Evolutionary conservation across 192 early-diverging fungal species (phyloP), one percentile per base, ranked within the genome.

Genomic region (Tieghemiomyces parasiticus): DNA sequence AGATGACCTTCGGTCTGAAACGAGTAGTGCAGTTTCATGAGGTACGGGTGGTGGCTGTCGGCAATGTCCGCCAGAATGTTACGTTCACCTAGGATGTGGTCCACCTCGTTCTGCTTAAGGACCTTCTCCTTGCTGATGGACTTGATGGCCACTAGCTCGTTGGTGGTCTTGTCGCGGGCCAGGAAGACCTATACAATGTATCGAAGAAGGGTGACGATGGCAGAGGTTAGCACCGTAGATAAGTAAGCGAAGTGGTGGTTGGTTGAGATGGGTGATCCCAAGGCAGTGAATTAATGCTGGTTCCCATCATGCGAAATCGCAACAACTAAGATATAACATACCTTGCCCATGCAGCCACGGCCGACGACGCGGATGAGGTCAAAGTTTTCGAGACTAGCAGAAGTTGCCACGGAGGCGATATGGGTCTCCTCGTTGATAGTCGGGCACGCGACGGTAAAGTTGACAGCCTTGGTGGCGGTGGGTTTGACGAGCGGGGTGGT

Each of bases 11-110:
- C 76, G 22, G 89, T 90, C 69, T 97, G 92, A 70, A 97, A 97
- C 22, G 92, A 92, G 60, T 88, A 95, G 67, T 81, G 79, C 45
- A 97, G 77, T 63, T 87, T 89, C 63, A 97, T 91, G 61, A 95
- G 90, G 66, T 93, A 95, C 4, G 92, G 89, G 65, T 95, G 88
- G 26, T 81, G 77, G 24, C 92, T 80, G 31, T 85, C 85, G 42
- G 59, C 44, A 28, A 60, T 60, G 9, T 48, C 16, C 25, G 59
- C 30, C 59, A 60, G 26, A 32, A 60, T 46, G 32, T 60, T 45
- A 4, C 59, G 59, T 46, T 60, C 59, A 31, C 38, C 24, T 3
- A 45, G 46, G 26, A 47, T 46, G 33, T 60, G 59, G 12, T 13
- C 46, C 20, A 60, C 31, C 26, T 60, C 59, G 44, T 60, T 45